Evolutionary conservation across 257 asterid species (phyloP), one percentile per base, ranked within the genome.

Genomic region (Buddleja alternifolia): DNA sequence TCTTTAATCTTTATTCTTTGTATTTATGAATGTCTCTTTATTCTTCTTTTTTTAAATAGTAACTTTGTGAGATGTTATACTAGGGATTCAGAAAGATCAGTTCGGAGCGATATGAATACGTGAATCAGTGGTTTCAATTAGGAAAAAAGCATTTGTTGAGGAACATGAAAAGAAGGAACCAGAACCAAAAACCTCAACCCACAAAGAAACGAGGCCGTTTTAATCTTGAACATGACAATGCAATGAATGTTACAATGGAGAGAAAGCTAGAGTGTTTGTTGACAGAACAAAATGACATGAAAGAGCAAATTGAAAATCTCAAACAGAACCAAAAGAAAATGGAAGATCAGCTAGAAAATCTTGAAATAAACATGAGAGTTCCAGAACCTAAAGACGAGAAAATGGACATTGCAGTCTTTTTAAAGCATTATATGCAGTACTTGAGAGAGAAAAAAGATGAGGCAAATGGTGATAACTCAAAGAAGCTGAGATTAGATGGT

Each of bases 81-180:
- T 12, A 80, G 90, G 87, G 87, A 39, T 85, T 82, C 51, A 67
- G 46, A 23, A 85, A 80, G 67, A 73, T 75, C 8, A 67, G 81
- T n/a, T 78, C 72, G 57, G 67, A 71, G 40, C 48, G 63, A 42
- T 44, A 46, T 21, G 90, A 85, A 25, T 85, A 80, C 20, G 80
- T 40, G 39, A 82, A 85, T 59, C 78, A 63, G 67, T 78, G 82
- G 86, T 80, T 80, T 69, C 82, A 77, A 60, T 79, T 67, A 50
- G 84, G 86, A 29, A 80, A 76, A 21, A 71, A 63, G 67, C 72
- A 82, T 4, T 75, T 69, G 86, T 69, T 82, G 51, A 63, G 40
- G 50, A 64, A 78, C 46, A 82, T 85, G 64, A 75, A 60, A 63
- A 71, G 87, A 48, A 82, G 82, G 67, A 57, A 63, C 60, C 66